Evolutionary conservation across 2,329 filamentous ascomycete genomes (phyloP).

Genomic region (Fusarium sp.): DNA sequence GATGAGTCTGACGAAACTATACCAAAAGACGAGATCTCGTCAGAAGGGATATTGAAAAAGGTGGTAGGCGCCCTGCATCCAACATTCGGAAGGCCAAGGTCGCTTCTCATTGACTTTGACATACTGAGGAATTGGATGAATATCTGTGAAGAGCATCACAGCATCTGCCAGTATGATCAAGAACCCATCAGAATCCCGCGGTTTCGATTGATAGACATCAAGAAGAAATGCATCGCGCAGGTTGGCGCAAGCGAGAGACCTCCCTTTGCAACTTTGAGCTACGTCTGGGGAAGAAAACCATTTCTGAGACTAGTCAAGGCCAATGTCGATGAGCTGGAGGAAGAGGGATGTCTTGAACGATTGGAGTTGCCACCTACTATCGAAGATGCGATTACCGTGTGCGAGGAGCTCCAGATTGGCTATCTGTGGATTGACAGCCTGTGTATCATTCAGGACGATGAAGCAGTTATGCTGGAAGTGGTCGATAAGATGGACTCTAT

Average conservation of each 20-base stretch:
- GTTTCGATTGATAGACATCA: not conserved
- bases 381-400: not conserved
- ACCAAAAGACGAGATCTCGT: too few species aligned
- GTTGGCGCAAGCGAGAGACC: not conserved
- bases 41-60: too few species aligned
- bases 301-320: not conserved
- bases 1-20: not conserved
- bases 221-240: not conserved
- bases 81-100: not conserved
- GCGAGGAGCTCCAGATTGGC: not conserved
- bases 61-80: not conserved
- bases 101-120: not conserved
- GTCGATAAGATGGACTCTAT: not conserved
- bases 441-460: not conserved
- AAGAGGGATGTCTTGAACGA: not conserved
- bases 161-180: not conserved
- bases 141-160: not conserved
- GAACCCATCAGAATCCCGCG: rapidly evolving
- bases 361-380: not conserved
- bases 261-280: not conserved
- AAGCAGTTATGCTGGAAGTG: not conserved
- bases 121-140: not conserved
- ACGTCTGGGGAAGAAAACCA: not conserved
- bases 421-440: not conserved
- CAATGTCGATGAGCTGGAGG: not conserved